These are phyloP conservation scores for Lepiota venenata DNA, from an alignment of 768 basidiomycete species.

Conservation along the genomic window DNA sequence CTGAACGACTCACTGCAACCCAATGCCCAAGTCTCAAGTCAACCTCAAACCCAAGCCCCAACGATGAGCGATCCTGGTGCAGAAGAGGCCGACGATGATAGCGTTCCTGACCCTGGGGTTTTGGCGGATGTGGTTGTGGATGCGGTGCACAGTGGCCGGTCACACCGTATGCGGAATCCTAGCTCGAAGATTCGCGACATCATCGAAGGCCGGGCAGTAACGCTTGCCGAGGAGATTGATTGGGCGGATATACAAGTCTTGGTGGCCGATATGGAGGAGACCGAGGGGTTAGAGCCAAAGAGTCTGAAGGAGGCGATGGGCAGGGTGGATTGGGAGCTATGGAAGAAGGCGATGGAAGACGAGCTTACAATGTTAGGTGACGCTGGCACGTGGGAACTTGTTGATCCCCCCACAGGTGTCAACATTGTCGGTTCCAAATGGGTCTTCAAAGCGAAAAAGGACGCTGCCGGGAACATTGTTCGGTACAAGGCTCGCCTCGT, in stretches of 20 bases:
- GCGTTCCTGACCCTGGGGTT: too few species aligned
- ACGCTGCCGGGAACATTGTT: too few species aligned
- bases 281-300: constrained; percentile 17
- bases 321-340: constrained; percentile 16
- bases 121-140: too few species aligned
- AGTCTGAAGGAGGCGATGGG: constrained; percentile 16
- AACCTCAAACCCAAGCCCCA: constrained; percentile 10
- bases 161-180: too few species aligned
- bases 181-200: too few species aligned
- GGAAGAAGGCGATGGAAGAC: constrained; percentile 25
- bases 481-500: too few species aligned
- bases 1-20: constrained; percentile 3
- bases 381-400: constrained; percentile 25
- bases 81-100: too few species aligned
- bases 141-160: not conserved
- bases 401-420: constrained; percentile 18
- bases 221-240: not conserved
- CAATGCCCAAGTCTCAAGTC: constrained; percentile 13
- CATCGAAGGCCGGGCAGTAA: too few species aligned
- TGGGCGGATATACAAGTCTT: not conserved
- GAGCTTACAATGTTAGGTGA: constrained; percentile 23
- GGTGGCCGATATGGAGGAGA: too few species aligned
- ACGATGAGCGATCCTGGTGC: too few species aligned
- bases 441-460: too few species aligned
- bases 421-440: too few species aligned